Conservation (phyloP, 192 early-diverging fungal genomes). For the Coemansia sp. region DNA sequence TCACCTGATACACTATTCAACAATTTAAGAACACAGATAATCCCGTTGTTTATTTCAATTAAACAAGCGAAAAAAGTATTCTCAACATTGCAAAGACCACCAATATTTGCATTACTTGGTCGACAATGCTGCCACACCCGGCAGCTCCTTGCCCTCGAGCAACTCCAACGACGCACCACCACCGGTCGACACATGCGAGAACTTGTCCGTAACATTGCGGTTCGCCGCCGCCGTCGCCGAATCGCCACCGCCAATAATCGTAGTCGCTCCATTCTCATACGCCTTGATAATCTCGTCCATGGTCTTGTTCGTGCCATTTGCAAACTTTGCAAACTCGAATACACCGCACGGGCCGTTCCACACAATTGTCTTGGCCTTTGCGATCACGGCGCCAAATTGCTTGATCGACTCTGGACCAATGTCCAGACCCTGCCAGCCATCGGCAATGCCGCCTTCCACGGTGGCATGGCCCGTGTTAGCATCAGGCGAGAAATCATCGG, state of each 20-base stretch:
- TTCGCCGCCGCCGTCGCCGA: conserved; percentile 96
- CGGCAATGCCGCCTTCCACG: conserved; percentile 83
- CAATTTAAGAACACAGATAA: too few species aligned
- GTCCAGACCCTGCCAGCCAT: conserved; percentile 93
- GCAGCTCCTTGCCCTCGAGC: conserved; percentile 91
- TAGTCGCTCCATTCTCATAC: conserved; percentile 76
- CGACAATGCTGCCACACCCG: conserved; percentile 73
- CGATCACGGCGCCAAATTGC: conserved; percentile 67
- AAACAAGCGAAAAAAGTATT: too few species aligned
- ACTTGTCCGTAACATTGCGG: conserved; percentile 76
- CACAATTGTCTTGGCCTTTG: conserved; percentile 86
- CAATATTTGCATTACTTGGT: conserved; percentile 42
- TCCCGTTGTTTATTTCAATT: too few species aligned
- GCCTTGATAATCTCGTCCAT: conserved; percentile 86
- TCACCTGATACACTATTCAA: too few species aligned
- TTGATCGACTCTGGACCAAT: conserved; percentile 79
- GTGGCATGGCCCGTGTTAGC: conserved; percentile 85
- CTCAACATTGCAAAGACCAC: too few species aligned
- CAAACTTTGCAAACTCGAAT: conserved; percentile 96
- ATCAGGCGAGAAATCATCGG: conserved; percentile 81
- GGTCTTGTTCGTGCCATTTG: conserved; percentile 75
- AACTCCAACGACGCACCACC: conserved; percentile 96
- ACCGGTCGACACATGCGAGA: conserved; percentile 94
- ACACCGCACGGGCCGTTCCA: conserved; percentile 99
- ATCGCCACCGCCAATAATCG: conserved; percentile 95